A percentile compares a stretch with the other conserved stretches of the same genome.
Evolutionary conservation across 2,329 filamentous ascomycete genomes (phyloP).

Genomic region (Trichophyton rubrum): DNA sequence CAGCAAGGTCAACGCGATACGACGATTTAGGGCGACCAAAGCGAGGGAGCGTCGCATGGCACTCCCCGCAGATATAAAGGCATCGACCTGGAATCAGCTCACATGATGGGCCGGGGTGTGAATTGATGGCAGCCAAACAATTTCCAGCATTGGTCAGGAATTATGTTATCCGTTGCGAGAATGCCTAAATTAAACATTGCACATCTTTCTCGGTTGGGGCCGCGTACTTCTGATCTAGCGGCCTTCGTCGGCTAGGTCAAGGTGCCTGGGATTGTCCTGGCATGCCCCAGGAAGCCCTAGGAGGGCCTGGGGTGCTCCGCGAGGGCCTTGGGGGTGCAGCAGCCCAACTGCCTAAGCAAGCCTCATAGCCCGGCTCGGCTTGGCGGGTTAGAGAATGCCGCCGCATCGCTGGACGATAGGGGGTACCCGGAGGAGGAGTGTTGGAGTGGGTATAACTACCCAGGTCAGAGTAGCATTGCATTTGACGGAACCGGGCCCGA

Average conservation of each 20-base stretch:
- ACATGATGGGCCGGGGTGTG: neutral
- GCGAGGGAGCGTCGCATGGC: neutral
- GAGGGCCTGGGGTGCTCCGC: neutral
- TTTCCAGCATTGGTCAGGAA: slow-evolving; percentile 1
- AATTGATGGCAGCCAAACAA: neutral
- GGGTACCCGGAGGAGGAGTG: neutral
- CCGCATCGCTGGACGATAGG: neutral
- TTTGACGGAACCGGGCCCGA: neutral
- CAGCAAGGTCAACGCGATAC: neutral
- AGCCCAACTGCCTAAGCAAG: slow-evolving; percentile 1
- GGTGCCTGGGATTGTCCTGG: neutral
- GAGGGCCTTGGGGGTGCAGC: neutral
- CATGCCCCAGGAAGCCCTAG: neutral
- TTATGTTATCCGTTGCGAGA: neutral
- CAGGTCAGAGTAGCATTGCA: neutral
- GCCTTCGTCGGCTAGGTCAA: neutral
- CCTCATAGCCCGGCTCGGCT: neutral
- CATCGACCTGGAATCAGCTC: neutral
- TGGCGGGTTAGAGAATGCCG: neutral
- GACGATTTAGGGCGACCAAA: neutral
- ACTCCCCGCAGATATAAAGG: neutral
- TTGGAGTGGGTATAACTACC: neutral
- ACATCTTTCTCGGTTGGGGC: neutral
- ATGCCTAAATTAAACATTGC: slow-evolving; percentile 1
- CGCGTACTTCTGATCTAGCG: neutral